phyloP scores from a whole-genome alignment of 306 rosid genomes.

The Sesbania bispinosa region DNA sequence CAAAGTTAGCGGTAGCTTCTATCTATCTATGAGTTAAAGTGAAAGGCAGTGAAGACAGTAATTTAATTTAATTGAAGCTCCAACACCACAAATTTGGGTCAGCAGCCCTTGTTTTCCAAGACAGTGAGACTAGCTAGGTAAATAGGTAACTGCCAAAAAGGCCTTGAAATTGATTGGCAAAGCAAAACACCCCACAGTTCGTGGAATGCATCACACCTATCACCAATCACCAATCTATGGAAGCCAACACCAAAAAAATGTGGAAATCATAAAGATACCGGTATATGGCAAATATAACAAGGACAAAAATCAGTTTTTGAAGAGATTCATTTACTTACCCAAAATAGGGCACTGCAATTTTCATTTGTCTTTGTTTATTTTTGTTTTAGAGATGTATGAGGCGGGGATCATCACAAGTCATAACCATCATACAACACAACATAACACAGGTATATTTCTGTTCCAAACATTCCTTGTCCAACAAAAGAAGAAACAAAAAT shows the following conservation, averaged over 20 bases:
- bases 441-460: constrained; percentile 37
- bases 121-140: constrained; percentile 36
- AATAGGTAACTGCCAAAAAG: constrained; percentile 29
- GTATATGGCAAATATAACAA: neutral
- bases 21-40: neutral
- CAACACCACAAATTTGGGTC: constrained; percentile 37
- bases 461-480: constrained; percentile 65
- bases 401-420: neutral
- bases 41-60: neutral
- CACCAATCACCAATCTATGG: neutral
- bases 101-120: constrained; percentile 38
- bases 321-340: constrained; percentile 22
- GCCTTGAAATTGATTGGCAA: constrained; percentile 3
- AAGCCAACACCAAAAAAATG: constrained; percentile 25
- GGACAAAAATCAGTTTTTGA: constrained; percentile 22
- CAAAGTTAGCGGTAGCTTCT: constrained; percentile 27
- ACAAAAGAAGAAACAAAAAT: constrained; percentile 41
- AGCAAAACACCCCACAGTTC: constrained; percentile 21
- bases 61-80: neutral
- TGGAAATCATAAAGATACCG: no score
- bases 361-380: neutral
- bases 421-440: neutral
- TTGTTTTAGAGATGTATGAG: neutral
- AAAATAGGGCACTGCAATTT: constrained; percentile 2
- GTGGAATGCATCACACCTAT: constrained; percentile 22